Base-by-base conservation (phyloP, 768 basidiomycete species). In the Boletus vermiculosoides region DNA sequence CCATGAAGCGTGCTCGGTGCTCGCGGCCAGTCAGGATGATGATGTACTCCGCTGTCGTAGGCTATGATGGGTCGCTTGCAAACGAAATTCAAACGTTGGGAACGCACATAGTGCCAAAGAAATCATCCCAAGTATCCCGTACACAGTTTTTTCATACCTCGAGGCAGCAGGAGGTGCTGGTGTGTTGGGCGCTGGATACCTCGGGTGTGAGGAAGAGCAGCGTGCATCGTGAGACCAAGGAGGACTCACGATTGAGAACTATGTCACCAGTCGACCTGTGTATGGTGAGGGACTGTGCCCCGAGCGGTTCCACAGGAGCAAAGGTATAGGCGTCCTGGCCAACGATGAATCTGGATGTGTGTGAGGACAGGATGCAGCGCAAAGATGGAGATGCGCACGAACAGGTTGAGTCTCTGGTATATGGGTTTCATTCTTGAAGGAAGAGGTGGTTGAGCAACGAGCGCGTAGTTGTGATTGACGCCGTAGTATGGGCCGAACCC, bases 11-110 rank as follows among this genome's bases (percentile, higher is more conserved):
- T 15, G 88, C 90, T 61, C 83, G 84, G 34, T 86, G 83, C 62
- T 87, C 86, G 45, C 94, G 85, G 28, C 86, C 87, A 42, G 93
- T 97, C 59, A 98, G 79, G 40, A 97, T 78, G 60, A 99, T 83
- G 48, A 98, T 74, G 75, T 96, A 98, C 74, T 98, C 97, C 67
- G 95, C 96, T 98, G 60, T 37, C 22, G 31, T 25, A 57, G 8
- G 22, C 40, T 12, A 51, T 47, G 11, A 52, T 53, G 36, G 20
- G 52, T 50, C n/a, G 9, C 10, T 8, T 20, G n/a, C 9, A 7
- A 46, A 30, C 10, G 25, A 45, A 56, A 37, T 40, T 36, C 20
- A 18, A 55, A 45, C 45, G 11, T 48, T 41, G n/a, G 11, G 42
- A 30, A 76, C 86, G 57, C 65, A 91, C 90, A 87, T 65, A 90